These are phyloP conservation scores for Brettanomyces nanus DNA, from an alignment of 805 yeast species.

Conservation along the genomic window DNA sequence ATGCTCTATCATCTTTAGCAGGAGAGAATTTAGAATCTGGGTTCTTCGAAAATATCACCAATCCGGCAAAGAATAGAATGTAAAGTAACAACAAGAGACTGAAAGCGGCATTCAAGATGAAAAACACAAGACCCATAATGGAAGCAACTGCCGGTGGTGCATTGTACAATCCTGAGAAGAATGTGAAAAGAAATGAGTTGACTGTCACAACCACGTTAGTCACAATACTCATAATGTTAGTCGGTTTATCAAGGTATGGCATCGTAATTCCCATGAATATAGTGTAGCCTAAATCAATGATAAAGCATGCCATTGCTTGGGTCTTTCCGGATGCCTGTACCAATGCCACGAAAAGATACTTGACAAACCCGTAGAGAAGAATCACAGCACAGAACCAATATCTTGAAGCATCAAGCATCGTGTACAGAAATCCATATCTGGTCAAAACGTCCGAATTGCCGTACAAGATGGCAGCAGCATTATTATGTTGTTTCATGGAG, in stretches of 20 bases:
- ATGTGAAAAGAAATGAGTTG: slow-evolving; percentile 78
- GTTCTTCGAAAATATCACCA: slow-evolving; percentile 65
- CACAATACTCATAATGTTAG: slow-evolving; percentile 67
- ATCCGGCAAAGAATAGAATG: slow-evolving; percentile 57
- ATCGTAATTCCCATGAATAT: slow-evolving; percentile 50
- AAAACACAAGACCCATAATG: slow-evolving; percentile 88
- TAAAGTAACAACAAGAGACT: slow-evolving; percentile 64
- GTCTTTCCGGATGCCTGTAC: slow-evolving; percentile 77
- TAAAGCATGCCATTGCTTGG: slow-evolving; percentile 68
- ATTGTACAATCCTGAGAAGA: slow-evolving; percentile 76
- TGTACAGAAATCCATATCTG: slow-evolving; percentile 82
- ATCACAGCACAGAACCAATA: slow-evolving; percentile 79
- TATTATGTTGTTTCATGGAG: slow-evolving; percentile 54
- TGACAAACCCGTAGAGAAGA: slow-evolving; percentile 52
- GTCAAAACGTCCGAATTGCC: slow-evolving; percentile 67
- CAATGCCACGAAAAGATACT: slow-evolving; percentile 66
- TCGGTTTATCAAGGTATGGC: slow-evolving; percentile 79
- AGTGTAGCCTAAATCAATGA: slow-evolving; percentile 66
- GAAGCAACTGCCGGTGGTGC: slow-evolving; percentile 75
- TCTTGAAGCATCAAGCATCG: slow-evolving; percentile 73
- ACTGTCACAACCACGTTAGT: slow-evolving; percentile 65
- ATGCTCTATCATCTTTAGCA: slow-evolving; percentile 85
- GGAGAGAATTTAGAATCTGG: slow-evolving; percentile 87
- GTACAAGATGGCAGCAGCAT: slow-evolving; percentile 82
- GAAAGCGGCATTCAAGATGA: slow-evolving; percentile 83